These are phyloP conservation scores for Nemania abortiva DNA, from an alignment of 2,329 filamentous ascomycete genomes.

Conservation along the genomic window DNA sequence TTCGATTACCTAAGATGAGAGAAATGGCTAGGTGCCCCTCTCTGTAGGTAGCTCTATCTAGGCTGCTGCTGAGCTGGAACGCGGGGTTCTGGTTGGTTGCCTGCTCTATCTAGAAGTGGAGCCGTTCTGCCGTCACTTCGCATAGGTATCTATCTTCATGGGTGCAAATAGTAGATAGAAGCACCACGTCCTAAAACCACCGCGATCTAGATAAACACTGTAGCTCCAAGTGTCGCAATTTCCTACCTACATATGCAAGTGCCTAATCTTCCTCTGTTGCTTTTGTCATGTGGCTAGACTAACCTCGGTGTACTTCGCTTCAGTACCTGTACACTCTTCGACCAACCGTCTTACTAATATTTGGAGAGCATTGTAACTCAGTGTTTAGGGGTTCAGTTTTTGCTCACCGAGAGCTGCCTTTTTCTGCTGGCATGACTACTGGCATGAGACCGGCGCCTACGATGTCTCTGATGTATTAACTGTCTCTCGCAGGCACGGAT, in stretches of 20 bases:
- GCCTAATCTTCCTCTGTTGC: background rate
- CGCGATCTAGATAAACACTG: no score
- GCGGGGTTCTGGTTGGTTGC: background rate
- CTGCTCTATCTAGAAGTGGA: constrained; percentile 66
- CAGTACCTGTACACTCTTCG: background rate
- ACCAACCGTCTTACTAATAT: constrained; percentile 53
- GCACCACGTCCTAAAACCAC: background rate
- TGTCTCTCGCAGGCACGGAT: constrained; percentile 79
- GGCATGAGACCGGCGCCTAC: constrained; percentile 61
- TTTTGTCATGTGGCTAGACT: background rate
- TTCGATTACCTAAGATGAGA: background rate
- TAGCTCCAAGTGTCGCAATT: no score
- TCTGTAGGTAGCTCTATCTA: background rate
- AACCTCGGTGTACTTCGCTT: background rate
- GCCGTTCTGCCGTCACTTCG: constrained; percentile 56
- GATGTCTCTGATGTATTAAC: constrained; percentile 59
- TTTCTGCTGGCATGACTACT: constrained; percentile 59
- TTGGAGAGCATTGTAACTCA: background rate
- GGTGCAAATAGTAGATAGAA: no score
- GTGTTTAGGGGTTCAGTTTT: no score
- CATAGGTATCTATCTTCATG: constrained; percentile 60
- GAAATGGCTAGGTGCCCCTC: background rate
- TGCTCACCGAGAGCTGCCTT: no score
- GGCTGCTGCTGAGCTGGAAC: background rate
- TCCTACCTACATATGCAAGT: no score